Conservation (phyloP, 2,329 filamentous ascomycete genomes). For the Trichoderma guizhouense region DNA sequence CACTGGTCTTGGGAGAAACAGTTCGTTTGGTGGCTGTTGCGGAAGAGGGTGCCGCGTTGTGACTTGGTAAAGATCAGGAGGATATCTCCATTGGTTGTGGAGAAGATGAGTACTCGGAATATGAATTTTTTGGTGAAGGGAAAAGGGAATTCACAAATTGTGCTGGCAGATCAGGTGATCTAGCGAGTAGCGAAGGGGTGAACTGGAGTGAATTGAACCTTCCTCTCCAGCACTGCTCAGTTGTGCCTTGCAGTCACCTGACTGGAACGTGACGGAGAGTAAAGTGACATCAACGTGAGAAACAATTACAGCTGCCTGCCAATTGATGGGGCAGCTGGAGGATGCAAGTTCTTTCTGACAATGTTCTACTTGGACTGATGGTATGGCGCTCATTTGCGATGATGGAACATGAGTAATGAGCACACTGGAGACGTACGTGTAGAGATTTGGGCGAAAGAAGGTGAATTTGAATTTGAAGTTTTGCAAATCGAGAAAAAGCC, state of each 20-base stretch:
- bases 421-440: background rate
- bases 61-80: background rate
- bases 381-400: background rate
- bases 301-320: background rate
- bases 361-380: background rate
- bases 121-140: background rate
- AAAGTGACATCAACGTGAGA: background rate
- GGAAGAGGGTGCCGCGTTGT: background rate
- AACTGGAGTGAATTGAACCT: background rate
- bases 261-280: background rate
- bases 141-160: background rate
- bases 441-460: background rate
- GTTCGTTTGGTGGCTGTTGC: background rate
- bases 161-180: background rate
- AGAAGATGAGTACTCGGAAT: background rate
- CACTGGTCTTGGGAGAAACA: accelerated
- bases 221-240: background rate
- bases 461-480: accelerated
- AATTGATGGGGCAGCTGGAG: background rate
- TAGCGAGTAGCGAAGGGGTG: background rate
- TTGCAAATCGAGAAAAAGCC: background rate
- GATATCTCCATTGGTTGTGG: background rate
- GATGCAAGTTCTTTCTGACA: background rate
- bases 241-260: background rate
- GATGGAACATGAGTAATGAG: background rate